Conservation (phyloP, 1,139 yeast species). For the Debaryomycetaceae sp. region DNA sequence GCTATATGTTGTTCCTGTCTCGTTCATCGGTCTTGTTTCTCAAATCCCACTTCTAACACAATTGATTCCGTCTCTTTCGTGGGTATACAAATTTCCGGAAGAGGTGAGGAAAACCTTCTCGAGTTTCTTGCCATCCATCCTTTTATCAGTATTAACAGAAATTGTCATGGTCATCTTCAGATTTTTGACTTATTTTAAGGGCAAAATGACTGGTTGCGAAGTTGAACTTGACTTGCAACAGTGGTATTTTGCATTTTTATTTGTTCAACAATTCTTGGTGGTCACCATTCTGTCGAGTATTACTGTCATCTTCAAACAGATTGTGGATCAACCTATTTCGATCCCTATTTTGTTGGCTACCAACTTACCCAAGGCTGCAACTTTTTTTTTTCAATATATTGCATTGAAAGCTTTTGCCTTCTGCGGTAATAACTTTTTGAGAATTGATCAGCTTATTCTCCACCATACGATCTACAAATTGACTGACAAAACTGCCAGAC, state of each 20-base stretch:
- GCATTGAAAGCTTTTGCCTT: slow-evolving; percentile 70
- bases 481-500: slow-evolving; percentile 57
- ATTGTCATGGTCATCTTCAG: slow-evolving; percentile 51
- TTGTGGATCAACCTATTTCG: slow-evolving; percentile 68
- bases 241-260: slow-evolving; percentile 68
- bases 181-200: slow-evolving; percentile 45
- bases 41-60: slow-evolving; percentile 59
- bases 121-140: slow-evolving; percentile 57
- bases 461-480: slow-evolving; percentile 35
- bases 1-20: slow-evolving; percentile 70
- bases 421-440: slow-evolving; percentile 64
- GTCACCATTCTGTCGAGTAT: slow-evolving; percentile 83
- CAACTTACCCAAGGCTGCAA: slow-evolving; percentile 78
- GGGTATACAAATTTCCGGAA: slow-evolving; percentile 53
- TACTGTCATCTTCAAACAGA: slow-evolving; percentile 60
- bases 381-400: slow-evolving; percentile 73
- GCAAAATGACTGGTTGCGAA: slow-evolving; percentile 52
- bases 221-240: slow-evolving; percentile 58
- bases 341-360: slow-evolving; percentile 68
- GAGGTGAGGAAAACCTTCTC: slow-evolving; percentile 50
- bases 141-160: slow-evolving; percentile 57
- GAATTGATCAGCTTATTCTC: slow-evolving; percentile 46
- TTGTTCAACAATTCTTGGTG: slow-evolving; percentile 78
- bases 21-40: slow-evolving; percentile 62
- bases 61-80: slow-evolving; percentile 50